Conservation (phyloP, 2,329 filamentous ascomycete genomes). For the Cercospora berteroae region DNA sequence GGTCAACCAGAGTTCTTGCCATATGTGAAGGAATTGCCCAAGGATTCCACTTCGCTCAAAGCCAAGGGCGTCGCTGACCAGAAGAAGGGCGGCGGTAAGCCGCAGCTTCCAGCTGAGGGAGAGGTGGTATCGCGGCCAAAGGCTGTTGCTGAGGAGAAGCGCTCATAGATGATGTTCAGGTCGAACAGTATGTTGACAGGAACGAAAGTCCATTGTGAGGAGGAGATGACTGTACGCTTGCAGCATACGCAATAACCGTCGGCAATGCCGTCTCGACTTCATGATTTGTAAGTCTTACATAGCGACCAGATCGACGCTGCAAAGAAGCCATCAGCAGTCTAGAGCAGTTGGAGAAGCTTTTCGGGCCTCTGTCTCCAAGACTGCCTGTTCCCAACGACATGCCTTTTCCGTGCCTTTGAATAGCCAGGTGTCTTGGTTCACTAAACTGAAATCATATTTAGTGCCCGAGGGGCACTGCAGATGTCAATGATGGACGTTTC, state of each 20-base stretch:
- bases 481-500: neutral
- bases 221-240: neutral
- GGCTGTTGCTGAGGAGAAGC: slow-evolving; percentile 33
- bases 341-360: neutral
- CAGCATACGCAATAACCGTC: neutral
- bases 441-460: neutral
- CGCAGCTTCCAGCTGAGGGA: slow-evolving; percentile 33
- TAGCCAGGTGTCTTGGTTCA: neutral
- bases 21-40: slow-evolving; percentile 80
- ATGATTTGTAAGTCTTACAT: neutral
- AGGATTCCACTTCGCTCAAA: slow-evolving; percentile 66
- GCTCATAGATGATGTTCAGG: slow-evolving; percentile 15
- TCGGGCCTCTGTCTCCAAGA: neutral
- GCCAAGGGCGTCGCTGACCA: slow-evolving; percentile 38
- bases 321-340: neutral
- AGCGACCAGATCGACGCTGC: neutral
- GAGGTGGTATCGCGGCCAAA: slow-evolving; percentile 38
- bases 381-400: neutral
- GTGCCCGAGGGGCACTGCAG: neutral
- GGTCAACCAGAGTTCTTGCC: slow-evolving; percentile 86
- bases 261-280: neutral
- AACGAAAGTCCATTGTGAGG: neutral
- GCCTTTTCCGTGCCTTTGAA: neutral
- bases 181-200: neutral
- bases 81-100: slow-evolving; percentile 25